Evolutionary conservation across 495 filamentous ascomycete genomes (phyloP), one percentile per base, ranked within the genome.

Genomic region (Penicillium maclennaniae): DNA sequence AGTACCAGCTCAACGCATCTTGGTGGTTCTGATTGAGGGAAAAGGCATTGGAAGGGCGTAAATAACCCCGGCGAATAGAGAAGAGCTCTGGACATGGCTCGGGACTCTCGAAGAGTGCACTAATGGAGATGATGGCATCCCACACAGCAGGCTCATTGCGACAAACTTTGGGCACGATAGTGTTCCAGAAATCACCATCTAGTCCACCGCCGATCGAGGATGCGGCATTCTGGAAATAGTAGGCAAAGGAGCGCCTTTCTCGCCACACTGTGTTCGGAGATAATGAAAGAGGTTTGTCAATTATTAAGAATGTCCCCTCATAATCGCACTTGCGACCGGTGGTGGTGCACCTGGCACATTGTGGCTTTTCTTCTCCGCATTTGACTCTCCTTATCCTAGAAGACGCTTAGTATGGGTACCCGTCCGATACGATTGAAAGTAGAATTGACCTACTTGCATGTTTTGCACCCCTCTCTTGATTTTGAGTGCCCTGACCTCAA

Each of bases 111-210:
- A 82, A 81, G 15, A 85, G 63, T 8, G 78, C 73, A 62, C 79
- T 79, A 25, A 86, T 73, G 9, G 71, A 58, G 43, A 69, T 73
- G 46, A 85, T 77, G 26, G 82, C 82, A 59, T 85, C 81, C 63
- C 80, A 80, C 1, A 85, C 75, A 0, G 81, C 80, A 0, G 82
- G 79, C 53, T 84, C 81, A 42, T 65, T 65, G 34, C 74, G 79
- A 52, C 78, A 79, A 15, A 81, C 72, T 60, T 82, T 80, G 6
- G 82, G 75, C 7, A 85, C 74, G 17, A 81, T 61, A 10, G 71
- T 74, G 25, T 75, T 63, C 82, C 82, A 85, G 55, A 86, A 84
- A 49, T 72, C 69, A 27, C 69, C 61, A 59, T 83, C 79, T 27
- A 80, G 62, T 28, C 65, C 74, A 17, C 76, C 80, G 7, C 69